Evolutionary conservation across 441 rosid species (phyloP).

Genomic region (Erysimum cheiri): DNA sequence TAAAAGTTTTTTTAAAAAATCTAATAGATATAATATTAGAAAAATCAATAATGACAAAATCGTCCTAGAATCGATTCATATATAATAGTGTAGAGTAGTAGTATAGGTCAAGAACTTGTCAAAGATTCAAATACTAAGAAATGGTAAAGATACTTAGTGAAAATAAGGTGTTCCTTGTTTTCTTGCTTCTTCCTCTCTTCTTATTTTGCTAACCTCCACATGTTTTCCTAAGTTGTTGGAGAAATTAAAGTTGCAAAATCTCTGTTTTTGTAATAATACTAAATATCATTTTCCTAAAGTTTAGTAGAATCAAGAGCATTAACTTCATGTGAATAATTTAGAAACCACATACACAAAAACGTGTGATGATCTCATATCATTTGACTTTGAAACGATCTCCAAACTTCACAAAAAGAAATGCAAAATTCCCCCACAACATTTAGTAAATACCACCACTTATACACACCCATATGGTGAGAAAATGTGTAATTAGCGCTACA

Average conservation of each 20-base stretch:
- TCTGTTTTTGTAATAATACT: conserved; percentile 1
- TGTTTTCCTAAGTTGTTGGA: conserved; percentile 40
- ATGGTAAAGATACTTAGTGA: conserved; percentile 39
- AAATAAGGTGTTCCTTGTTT: conserved; percentile 41
- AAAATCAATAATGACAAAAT: not conserved
- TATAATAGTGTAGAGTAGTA: conserved; percentile 27
- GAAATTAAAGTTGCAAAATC: conserved; percentile 12
- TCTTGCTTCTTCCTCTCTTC: conserved; percentile 33
- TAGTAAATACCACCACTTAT: conserved; percentile 7
- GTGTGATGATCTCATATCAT: conserved; percentile 22
- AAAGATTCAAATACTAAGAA: conserved; percentile 37
- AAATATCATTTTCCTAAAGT: not conserved
- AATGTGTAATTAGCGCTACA: not conserved
- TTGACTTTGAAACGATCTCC: conserved; percentile 25
- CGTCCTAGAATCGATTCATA: conserved; percentile 7
- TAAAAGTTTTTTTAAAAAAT: not conserved
- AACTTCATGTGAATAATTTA: conserved; percentile 22
- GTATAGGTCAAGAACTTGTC: conserved; percentile 41
- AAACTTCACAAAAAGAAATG: not conserved
- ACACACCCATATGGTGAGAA: conserved; percentile 6
- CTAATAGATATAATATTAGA: conserved; percentile 5
- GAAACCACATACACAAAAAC: conserved; percentile 12
- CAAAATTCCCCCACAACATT: not conserved
- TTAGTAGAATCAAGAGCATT: conserved; percentile 11
- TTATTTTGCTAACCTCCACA: conserved; percentile 32